Evolutionary conservation across 164 flowering plant genomes (phyloP), one percentile per base, ranked within the genome.

Genomic region (Cinnamomum micranthum): DNA sequence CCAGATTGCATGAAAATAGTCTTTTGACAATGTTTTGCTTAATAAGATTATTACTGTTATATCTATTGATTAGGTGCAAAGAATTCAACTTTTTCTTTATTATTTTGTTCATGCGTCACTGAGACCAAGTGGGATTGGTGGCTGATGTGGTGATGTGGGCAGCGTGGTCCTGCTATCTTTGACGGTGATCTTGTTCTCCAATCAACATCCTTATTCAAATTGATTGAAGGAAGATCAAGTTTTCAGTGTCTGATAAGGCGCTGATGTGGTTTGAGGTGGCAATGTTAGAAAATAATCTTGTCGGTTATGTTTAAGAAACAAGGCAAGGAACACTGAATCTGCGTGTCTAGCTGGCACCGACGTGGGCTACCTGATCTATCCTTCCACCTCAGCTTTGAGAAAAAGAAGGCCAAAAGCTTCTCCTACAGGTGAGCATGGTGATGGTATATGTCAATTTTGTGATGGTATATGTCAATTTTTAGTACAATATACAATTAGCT

Each of bases 171-270:
- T 6, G 17, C 24, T 47, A 27, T 68, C 28, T 14, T 4, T 7
- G 33, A n/a, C 15, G 55, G 55, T 19, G 55, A 69, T 6, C 47
- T 14, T 50, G 71, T 69, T 20, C 25, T 11, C 69, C 69, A 67
- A 31, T 67, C 69, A 67, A 12, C 47, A 28, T 28, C 69, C 28
- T 35, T 69, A 22, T 69, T 69, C 71, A 69, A 50, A 28, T 69
- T 69, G 71, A 50, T 69, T n/a, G 11, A 35, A 22, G 15, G 5
- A 17, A 9, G 11, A 1, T 67, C 25, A 13, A 28, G 1, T 19
- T 67, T 31, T n/a, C 15, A 69, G 10, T 41, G 31, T 22, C 15
- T 55, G 11, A 41, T n/a, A 11, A 35, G 55, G 52, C 0, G 5
- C 41, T 64, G 7, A 17, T 20, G 12, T 11, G 15, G 20, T 14